Conservation (phyloP, 805 yeast genomes). For the Komagataella kurtzmanii region DNA sequence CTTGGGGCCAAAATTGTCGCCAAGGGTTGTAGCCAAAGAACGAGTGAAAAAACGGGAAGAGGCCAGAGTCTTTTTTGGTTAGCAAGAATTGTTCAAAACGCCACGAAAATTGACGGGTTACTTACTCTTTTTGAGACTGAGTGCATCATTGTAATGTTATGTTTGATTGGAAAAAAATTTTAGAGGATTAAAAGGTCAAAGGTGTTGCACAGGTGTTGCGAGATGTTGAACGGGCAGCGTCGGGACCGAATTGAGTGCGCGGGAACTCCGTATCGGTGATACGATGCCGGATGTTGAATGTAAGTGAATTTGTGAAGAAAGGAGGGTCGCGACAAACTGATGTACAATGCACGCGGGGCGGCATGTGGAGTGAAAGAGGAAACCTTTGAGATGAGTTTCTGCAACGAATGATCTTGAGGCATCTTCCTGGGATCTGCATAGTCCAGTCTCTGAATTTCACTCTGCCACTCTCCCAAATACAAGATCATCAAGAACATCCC, state of each 20-base stretch:
- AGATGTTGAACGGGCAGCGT: not conserved
- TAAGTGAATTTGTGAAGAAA: not conserved
- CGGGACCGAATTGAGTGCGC: not conserved
- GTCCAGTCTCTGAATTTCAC: not conserved
- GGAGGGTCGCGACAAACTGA: not conserved
- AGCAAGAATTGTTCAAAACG: not conserved
- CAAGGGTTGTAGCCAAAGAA: constrained; percentile 17
- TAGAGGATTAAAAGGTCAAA: not conserved
- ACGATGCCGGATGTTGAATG: not conserved
- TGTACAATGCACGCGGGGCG: not conserved
- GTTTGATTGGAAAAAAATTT: not conserved
- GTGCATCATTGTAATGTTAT: constrained; percentile 1
- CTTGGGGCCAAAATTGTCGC: constrained; percentile 44
- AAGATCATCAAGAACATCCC: not conserved
- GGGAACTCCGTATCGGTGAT: not conserved
- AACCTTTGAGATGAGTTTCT: not conserved
- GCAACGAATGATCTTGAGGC: not conserved
- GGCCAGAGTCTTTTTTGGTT: not conserved
- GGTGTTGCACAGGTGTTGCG: not conserved
- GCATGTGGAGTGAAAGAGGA: not conserved
- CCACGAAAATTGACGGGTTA: not conserved
- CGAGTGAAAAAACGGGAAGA: constrained; percentile 5
- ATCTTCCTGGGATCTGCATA: not conserved
- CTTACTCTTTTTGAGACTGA: constrained; percentile 1
- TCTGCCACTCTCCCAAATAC: not conserved